Percentiles rank a stretch among this genome's conserved stretches.
These are phyloP conservation scores for Malassezia arunalokei DNA, from an alignment of 1,284 basidiomycete genomes.

Conservation along the genomic window DNA sequence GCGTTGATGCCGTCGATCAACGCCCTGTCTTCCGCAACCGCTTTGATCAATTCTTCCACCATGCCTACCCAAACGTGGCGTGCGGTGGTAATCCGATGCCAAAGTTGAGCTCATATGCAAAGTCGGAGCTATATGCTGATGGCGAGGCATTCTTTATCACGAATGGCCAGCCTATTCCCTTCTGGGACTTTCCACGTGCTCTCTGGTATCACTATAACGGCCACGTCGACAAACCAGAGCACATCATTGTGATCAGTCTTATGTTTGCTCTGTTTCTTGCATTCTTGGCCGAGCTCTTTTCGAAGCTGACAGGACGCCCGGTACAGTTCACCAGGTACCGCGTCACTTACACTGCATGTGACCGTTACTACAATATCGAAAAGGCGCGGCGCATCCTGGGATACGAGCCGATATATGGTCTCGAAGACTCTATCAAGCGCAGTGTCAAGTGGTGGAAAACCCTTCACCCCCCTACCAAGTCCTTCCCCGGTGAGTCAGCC, in stretches of 20 bases:
- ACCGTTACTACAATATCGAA: slow-evolving; percentile 87
- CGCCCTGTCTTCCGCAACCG: slow-evolving; percentile 60
- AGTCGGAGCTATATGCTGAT: slow-evolving; percentile 57
- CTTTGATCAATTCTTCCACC: slow-evolving; percentile 52
- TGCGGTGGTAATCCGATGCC: slow-evolving; percentile 27
- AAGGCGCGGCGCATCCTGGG: slow-evolving; percentile 80
- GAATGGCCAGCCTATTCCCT: slow-evolving; percentile 87
- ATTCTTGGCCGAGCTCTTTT: slow-evolving; percentile 57
- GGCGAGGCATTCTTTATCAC: slow-evolving; percentile 96
- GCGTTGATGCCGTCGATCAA: slow-evolving; percentile 32
- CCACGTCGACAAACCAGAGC: slow-evolving; percentile 20
- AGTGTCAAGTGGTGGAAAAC: slow-evolving; percentile 52
- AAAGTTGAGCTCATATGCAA: slow-evolving; percentile 48
- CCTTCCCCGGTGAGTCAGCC: slow-evolving; percentile 2
- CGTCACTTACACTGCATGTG: slow-evolving; percentile 57
- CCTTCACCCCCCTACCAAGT: slow-evolving; percentile 3
- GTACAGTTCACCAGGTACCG: slow-evolving; percentile 81
- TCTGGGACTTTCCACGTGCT: slow-evolving; percentile 83
- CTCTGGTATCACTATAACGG: slow-evolving; percentile 58
- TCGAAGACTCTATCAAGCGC: slow-evolving; percentile 73
- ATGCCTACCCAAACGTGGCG: slow-evolving; percentile 26
- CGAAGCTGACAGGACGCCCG: slow-evolving; percentile 64
- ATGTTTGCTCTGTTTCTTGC: slow-evolving; percentile 28
- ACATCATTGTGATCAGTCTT: slow-evolving; percentile 30
- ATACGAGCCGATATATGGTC: slow-evolving; percentile 77